Evolutionary conservation across 1,139 yeast species (phyloP), one percentile per base, ranked within the genome.

Genomic region (Arxiozyma slooffiae): DNA sequence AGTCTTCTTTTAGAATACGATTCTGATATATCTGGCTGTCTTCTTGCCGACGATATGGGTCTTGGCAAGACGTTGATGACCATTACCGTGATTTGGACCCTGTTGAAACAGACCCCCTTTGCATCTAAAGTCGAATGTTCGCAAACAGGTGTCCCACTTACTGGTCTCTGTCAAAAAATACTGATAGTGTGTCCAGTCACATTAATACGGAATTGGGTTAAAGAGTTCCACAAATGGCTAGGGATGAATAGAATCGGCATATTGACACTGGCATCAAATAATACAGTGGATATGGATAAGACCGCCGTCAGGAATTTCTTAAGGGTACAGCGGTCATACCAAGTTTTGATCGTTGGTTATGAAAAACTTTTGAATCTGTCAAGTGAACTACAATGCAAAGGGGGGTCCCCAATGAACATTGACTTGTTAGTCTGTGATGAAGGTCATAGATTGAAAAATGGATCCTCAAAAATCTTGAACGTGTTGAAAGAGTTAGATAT

Each of bases 41-140:
- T 92, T 7, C 67, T 92, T 47, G 98, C 98, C 0, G 98, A 92
- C 66, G 97, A 92, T 62, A 92, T 92, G 98, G 98, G 98, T 0
- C 72, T 92, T 24, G 99, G 99, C 0, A 92, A 92, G 63, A 90
- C 97, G 0, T 68, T 92, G 38, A 89, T 84, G 79, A 81, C 97
- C 0, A 90, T 92, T 4, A 64, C 95, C 0, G 64, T 89, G 38
- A 75, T 92, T 3, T 88, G 96, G 95, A 88, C 96, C 0, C 67
- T 94, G 21, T 66, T 88, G 36, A 82, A 79, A 58, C 96, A 88
- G 59, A 79, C 80, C 18, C 95, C 96, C 0, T 61, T 67, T 44
- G 65, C 62, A 44, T 54, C 62, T 3, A 49, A 50, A 21, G 59
- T 56, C 2, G 50, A 58, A n/a, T 55, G 61, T 37, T 59, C 67